phyloP scores from a whole-genome alignment of 495 filamentous ascomycete genomes.

The Neurospora intermedia region DNA sequence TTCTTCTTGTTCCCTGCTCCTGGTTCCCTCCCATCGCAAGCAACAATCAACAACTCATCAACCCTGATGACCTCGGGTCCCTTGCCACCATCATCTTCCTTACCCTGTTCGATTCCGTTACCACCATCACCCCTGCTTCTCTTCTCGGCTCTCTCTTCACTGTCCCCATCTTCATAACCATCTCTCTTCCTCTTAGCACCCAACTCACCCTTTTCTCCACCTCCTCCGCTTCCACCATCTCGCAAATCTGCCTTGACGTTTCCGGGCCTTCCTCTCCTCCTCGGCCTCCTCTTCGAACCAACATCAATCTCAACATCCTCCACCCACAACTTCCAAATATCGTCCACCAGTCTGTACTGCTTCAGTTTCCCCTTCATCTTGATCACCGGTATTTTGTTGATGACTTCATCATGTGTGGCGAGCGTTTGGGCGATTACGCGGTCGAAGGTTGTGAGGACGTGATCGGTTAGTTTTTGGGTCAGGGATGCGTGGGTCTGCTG shows the following conservation, averaged over 20 bases:
- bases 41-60: neutral
- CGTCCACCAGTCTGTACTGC: neutral
- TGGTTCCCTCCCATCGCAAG: neutral
- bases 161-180: neutral
- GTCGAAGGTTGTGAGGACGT: conserved; percentile 1
- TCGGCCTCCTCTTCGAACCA: neutral
- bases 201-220: neutral
- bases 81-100: too few relatives aligned
- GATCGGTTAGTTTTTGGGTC: neutral
- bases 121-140: neutral
- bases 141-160: neutral
- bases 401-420: neutral
- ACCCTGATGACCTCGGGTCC: neutral
- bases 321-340: neutral
- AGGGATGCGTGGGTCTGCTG: neutral
- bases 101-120: neutral
- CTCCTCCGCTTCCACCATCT: neutral
- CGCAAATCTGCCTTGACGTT: neutral
- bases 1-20: neutral
- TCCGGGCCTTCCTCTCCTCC: neutral
- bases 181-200: neutral
- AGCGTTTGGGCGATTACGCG: neutral
- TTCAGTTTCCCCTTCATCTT: neutral
- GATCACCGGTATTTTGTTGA: neutral
- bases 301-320: neutral